Percentiles rank a stretch among this genome's conserved stretches.
Evolutionary conservation across 805 yeast genomes (phyloP).

Genomic region (Zygotorulaspora chibaensis): DNA sequence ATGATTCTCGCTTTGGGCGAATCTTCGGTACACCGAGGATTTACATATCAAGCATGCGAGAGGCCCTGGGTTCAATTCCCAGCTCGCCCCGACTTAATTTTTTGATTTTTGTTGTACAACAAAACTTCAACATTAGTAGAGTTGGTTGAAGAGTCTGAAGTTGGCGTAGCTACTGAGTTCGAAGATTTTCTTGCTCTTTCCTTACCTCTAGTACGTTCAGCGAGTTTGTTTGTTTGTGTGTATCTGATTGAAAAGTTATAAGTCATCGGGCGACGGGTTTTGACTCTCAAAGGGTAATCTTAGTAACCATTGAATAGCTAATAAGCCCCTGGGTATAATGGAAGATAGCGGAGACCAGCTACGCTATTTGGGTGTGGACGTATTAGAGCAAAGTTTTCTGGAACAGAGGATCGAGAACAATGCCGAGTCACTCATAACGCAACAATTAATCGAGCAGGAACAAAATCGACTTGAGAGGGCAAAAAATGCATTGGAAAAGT

Average conservation of each 20-base stretch:
- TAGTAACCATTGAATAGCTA: too few relatives aligned
- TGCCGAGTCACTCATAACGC: conserved; percentile 59
- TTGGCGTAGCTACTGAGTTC: too few relatives aligned
- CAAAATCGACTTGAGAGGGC: conserved; percentile 70
- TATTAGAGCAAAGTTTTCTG: conserved; percentile 76
- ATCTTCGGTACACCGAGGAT: conserved; percentile 14
- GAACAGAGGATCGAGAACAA: conserved; percentile 66
- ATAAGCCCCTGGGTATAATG: background rate
- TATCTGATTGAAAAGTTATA: too few relatives aligned
- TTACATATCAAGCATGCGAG: conserved; percentile 40
- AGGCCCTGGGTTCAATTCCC: conserved; percentile 64
- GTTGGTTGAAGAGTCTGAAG: too few relatives aligned
- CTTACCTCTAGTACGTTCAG: too few relatives aligned
- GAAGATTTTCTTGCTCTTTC: too few relatives aligned
- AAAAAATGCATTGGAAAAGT: conserved; percentile 42
- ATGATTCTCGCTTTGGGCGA: conserved; percentile 39
- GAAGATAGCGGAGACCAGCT: conserved; percentile 5
- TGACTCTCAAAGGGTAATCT: too few relatives aligned
- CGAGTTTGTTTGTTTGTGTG: too few relatives aligned
- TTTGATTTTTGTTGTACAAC: too few relatives aligned
- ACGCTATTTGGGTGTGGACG: conserved; percentile 45
- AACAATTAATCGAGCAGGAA: conserved; percentile 70
- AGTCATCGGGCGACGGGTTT: too few relatives aligned
- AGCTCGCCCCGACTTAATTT: conserved; percentile 36
- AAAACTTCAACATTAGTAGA: too few relatives aligned